Conservation (phyloP, 148 eudicot species). For the Chenopodium suecicum region DNA sequence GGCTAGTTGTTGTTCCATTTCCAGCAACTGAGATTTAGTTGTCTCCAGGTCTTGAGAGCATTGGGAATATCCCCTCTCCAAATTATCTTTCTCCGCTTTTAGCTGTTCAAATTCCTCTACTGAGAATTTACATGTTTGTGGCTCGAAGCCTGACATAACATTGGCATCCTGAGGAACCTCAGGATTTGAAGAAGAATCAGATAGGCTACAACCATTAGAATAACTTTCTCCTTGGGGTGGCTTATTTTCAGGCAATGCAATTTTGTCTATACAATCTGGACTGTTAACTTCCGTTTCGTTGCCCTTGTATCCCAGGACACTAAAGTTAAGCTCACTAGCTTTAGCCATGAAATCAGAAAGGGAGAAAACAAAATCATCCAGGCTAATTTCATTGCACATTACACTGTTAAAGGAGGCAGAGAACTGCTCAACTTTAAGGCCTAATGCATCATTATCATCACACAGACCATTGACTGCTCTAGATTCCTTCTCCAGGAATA, state of each 20-base stretch:
- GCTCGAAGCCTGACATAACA: slow-evolving; percentile 59
- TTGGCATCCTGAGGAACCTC: slow-evolving; percentile 83
- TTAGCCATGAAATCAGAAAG: slow-evolving; percentile 62
- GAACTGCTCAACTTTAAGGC: slow-evolving; percentile 50
- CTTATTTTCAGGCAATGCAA: slow-evolving; percentile 84
- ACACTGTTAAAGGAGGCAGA: slow-evolving; percentile 51
- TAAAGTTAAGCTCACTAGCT: slow-evolving; percentile 60
- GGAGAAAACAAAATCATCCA: slow-evolving; percentile 59
- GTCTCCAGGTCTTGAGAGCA: slow-evolving; percentile 61
- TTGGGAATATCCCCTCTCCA: slow-evolving; percentile 54
- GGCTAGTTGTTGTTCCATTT: slow-evolving; percentile 58
- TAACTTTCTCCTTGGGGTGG: slow-evolving; percentile 47
- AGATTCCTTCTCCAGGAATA: slow-evolving; percentile 63
- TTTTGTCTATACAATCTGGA: slow-evolving; percentile 91
- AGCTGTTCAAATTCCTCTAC: slow-evolving; percentile 69
- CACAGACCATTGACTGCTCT: slow-evolving; percentile 41
- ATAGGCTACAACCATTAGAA: slow-evolving; percentile 54
- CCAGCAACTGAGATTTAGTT: slow-evolving; percentile 56
- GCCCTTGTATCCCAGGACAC: slow-evolving; percentile 55
- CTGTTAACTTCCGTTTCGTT: slow-evolving; percentile 53
- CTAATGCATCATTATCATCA: slow-evolving; percentile 43
- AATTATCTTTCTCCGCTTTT: slow-evolving; percentile 61
- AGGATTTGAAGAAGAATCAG: slow-evolving; percentile 73
- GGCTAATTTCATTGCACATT: slow-evolving; percentile 36
- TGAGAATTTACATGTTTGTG: slow-evolving; percentile 54